Evolutionary conservation across 2,329 filamentous ascomycete genomes (phyloP).

Genomic region (Epichloe scottii): DNA sequence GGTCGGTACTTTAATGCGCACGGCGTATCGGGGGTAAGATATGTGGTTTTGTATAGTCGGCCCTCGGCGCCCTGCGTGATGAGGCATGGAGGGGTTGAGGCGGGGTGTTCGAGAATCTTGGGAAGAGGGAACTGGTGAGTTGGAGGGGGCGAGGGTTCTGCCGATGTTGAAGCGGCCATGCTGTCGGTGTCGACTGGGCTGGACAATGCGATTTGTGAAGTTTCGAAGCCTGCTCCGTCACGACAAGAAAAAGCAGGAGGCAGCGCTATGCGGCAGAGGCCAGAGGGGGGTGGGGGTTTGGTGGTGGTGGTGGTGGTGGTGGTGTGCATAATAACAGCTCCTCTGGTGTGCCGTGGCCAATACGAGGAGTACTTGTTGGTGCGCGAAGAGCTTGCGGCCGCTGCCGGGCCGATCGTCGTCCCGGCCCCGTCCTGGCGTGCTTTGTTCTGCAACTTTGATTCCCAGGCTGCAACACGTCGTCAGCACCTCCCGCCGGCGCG

Average conservation of each 20-base stretch:
- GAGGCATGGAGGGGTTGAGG: conserved; percentile 49
- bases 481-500: background rate
- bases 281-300: no score
- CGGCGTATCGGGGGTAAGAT: conserved; percentile 53
- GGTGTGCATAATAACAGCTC: no score
- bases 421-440: background rate
- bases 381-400: conserved; percentile 4
- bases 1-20: conserved; percentile 87
- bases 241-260: no score
- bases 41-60: conserved; percentile 78
- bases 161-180: conserved; percentile 3
- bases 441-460: background rate
- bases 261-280: no score
- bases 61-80: conserved; percentile 93
- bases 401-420: conserved; percentile 1
- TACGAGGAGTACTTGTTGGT: no score
- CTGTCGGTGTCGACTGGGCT: background rate
- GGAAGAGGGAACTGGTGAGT: conserved; percentile 40
- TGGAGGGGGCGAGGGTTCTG: conserved; percentile 7
- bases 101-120: conserved; percentile 49
- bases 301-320: no score
- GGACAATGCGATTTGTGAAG: background rate
- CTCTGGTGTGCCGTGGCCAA: no score
- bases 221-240: no score
- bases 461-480: background rate